Percentiles rank a stretch among this genome's conserved stretches.
These are phyloP conservation scores for Cytospora chrysosperma DNA, from an alignment of 2,329 filamentous ascomycete species.

Conservation along the genomic window DNA sequence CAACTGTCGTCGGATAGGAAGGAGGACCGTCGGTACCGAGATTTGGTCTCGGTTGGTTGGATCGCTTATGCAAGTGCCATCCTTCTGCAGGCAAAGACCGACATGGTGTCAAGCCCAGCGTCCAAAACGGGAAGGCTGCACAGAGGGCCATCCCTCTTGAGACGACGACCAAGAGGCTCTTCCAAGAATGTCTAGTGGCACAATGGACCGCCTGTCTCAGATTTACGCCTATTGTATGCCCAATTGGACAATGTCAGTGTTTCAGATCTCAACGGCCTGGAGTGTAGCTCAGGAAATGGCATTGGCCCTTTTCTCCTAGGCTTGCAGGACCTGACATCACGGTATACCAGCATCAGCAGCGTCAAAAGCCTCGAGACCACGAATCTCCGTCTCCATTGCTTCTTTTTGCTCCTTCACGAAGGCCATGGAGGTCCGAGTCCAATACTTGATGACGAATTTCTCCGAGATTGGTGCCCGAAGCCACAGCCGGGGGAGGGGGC, in stretches of 20 bases:
- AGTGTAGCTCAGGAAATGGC: background rate
- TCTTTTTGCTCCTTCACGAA: background rate
- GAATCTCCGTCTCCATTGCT: background rate
- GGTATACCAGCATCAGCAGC: slow-evolving; percentile 8
- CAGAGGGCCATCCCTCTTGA: background rate
- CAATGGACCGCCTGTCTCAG: background rate
- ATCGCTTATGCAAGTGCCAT: slow-evolving; percentile 6
- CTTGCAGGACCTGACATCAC: slow-evolving; percentile 16
- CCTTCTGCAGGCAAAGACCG: background rate
- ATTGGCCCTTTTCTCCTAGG: background rate
- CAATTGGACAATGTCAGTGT: slow-evolving; percentile 2
- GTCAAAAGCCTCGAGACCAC: slow-evolving; percentile 1
- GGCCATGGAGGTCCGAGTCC: background rate
- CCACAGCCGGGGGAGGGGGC: background rate
- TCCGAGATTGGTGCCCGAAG: background rate
- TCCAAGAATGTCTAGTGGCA: background rate
- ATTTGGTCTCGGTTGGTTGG: slow-evolving; percentile 14
- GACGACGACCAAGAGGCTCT: background rate
- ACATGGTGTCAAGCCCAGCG: background rate
- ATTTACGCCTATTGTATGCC: background rate
- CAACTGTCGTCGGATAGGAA: slow-evolving; percentile 6
- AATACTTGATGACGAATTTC: background rate
- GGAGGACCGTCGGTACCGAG: slow-evolving; percentile 21
- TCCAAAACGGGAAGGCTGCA: slow-evolving; percentile 7
- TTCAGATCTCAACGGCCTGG: background rate